Base-by-base conservation (phyloP, 1,139 yeast species). In the Candida sp. region DNA sequence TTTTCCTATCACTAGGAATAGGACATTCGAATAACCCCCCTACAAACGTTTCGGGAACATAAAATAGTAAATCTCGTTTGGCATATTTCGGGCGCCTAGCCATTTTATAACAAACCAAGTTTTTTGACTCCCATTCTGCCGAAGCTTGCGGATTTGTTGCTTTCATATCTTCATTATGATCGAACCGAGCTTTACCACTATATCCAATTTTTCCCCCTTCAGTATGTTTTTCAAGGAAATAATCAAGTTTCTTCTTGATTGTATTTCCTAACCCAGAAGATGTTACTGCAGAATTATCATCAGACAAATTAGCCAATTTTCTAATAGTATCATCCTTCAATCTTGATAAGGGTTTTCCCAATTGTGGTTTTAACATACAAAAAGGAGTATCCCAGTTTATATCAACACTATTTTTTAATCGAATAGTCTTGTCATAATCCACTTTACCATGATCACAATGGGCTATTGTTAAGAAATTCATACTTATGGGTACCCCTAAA, bases 11-110 rank as follows among this genome's bases (percentile, higher is more conserved):
- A 5, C 50, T 46, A 2, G 70, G 56, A 1, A 75, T 49, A 3
- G 73, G 66, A 53, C 88, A 82, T 49, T 75, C 74, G 56, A 73
- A 86, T 5, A 86, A 51, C 0, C 84, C 91, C 5, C 95, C 95
- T 1, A 86, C 79, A 60, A 79, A 75, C 0, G 84, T 74, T 37
- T 71, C 67, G 0, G 91, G 89, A 22, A 80, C 63, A 53, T 74
- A 84, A 19, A 82, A 58, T 5, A 77, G 68, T 32, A 78, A 49
- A 22, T 72, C 60, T 39, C 85, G 64, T 30, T 60, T 58, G 1
- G 82, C 81, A 53, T 81, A 85, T 53, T 79, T 76, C 54, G 78
- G 77, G 29, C 84, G 64, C 47, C 93, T 67, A 1, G 89, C 87
- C 49, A 84, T 62, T 48, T 84, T 81, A 54, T 73, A 84, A 49